Base-by-base conservation (phyloP, 164 flowering plant species). In the Aristolochia fimbriata region DNA sequence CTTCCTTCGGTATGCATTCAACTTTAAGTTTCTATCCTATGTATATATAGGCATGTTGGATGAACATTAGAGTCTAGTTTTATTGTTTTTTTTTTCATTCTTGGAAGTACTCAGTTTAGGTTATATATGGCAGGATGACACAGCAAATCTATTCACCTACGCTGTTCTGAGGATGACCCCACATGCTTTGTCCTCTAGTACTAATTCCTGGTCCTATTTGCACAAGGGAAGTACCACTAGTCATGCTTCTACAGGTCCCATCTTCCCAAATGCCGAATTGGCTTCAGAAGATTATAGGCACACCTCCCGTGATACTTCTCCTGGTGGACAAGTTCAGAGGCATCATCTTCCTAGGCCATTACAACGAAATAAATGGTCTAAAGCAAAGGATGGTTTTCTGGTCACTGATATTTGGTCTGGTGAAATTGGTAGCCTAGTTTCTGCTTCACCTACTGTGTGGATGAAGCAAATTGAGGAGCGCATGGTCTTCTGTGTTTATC, bases 381-480 rank as follows among this genome's bases (percentile, higher is more conserved):
- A 75, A 75, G 96, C 86, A 67, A 88, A 88, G 69, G 99, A 88
- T 73, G 96, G 96, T 37, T 94, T 88, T 71, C 84, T 91, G 63
- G 76, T 74, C 20, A 80, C 94, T 62, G 88, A 88, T 68, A 76
- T 74, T 55, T 87, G 94, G 96, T 82, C 84, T 70, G 53, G 66
- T 22, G 93, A 84, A 47, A 69, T 64, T 64, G 81, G 77, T 55
- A 70, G 66, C 60, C 63, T 61, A 57, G 47, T 67, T 74, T 67
- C 73, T 70, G 64, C 77, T 27, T 75, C 75, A n/a, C 91, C 97
- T 54, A 84, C 85, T 51, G 66, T 91, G 45, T 88, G 77, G 83
- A 81, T 94, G 30, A 77, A 73, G 65, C 84, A 87, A 67, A 78
- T 80, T 15, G 89, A 77, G 68, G 95, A 86, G 73, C 82, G 77